Evolutionary conservation across 371 early-diverging fungal species (phyloP), one percentile per base, ranked within the genome.

Genomic region (Vairimorpha apis): DNA sequence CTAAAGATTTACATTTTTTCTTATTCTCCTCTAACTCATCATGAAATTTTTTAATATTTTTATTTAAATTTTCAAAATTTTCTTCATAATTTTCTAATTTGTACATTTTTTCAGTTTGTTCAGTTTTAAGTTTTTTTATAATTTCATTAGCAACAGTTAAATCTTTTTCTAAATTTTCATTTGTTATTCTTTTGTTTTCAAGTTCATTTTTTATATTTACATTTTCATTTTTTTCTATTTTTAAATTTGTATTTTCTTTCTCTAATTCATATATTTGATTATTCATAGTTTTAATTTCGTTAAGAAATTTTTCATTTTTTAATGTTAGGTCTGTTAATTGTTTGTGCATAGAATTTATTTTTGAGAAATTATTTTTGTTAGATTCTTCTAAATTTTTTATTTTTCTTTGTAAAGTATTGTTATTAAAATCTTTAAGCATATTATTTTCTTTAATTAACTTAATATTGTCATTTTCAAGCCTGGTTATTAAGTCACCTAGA

Each of bases 401-500:
- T 37, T 58, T 76, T 23, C 74, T 67, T 35, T 67, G 58, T 37
- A 60, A 21, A 12, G 75, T 70, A 63, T 51, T 44, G 43, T 27
- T 47, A 43, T 37, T 41, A 65, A 75, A 56, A 41, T 83, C 84
- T 56, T 74, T 75, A 14, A 82, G 35, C 21, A 74, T 41, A 4
- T 18, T 37, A 62, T 80, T 79, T 32, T 84, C 84, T 70, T 79
- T 79, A 16, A 80, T 76, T 1, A 76, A 43, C 49, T 65, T 72
- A n/a, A 74, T 70, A 53, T 78, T 84, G 41, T 81, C 75, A 29
- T 32, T 43, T 27, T 81, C 79, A 60, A 84, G 56, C 38, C 78
- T 70, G 13, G 44, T 45, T 16, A 84, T 59, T 33, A 84, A 51
- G 37, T 82, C 82, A 30, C 76, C 58, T 37, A 81, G 55, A 55